These are phyloP conservation scores for Juncus inflexus DNA, from an alignment of 176 grass and related monocot genomes.

Conservation along the genomic window DNA sequence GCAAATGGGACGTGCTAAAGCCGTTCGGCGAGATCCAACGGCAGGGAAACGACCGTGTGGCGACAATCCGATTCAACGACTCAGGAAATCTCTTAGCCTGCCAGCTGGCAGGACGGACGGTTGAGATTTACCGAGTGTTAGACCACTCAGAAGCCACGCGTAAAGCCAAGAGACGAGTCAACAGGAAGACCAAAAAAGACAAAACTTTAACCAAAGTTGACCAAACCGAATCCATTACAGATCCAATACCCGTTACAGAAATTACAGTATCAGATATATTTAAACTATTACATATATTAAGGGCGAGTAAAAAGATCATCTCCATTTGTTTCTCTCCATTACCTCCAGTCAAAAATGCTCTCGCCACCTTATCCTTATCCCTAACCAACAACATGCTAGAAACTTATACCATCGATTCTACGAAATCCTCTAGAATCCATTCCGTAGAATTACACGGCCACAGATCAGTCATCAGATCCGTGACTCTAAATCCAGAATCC, in stretches of 20 bases:
- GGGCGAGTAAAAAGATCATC: slow-evolving; percentile 79
- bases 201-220: slow-evolving; percentile 38
- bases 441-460: slow-evolving; percentile 88
- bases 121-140: slow-evolving; percentile 75
- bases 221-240: slow-evolving; percentile 50
- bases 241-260: slow-evolving; percentile 45
- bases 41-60: slow-evolving; percentile 73
- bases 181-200: slow-evolving; percentile 66
- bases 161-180: slow-evolving; percentile 74
- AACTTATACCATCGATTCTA: slow-evolving; percentile 54
- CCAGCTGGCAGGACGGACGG: slow-evolving; percentile 71
- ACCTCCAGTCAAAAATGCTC: slow-evolving; percentile 47
- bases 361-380: slow-evolving; percentile 70
- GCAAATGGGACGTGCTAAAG: slow-evolving; percentile 85
- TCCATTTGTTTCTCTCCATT: slow-evolving; percentile 70
- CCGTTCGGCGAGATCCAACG: slow-evolving; percentile 83
- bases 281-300: slow-evolving; percentile 67
- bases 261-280: slow-evolving; percentile 68
- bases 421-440: slow-evolving; percentile 67
- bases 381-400: slow-evolving; percentile 89
- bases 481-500: slow-evolving; percentile 72
- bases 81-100: slow-evolving; percentile 68
- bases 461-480: slow-evolving; percentile 74
- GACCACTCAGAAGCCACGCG: slow-evolving; percentile 56
- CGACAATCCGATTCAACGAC: slow-evolving; percentile 66